These are phyloP conservation scores for Petunia hybrid DNA, from an alignment of 305 asterid genomes.

Conservation along the genomic window DNA sequence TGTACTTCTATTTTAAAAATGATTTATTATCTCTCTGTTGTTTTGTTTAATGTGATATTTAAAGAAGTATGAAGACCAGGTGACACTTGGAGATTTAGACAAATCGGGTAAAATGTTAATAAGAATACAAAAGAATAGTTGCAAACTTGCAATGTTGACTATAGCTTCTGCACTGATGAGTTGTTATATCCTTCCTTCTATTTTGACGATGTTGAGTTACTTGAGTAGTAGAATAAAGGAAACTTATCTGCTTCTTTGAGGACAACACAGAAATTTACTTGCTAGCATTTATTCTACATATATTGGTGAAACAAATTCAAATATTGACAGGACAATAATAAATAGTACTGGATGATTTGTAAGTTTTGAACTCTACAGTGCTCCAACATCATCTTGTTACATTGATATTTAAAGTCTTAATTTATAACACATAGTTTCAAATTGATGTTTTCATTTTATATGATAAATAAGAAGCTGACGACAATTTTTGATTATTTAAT, in stretches of 20 bases:
- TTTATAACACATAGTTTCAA: not conserved
- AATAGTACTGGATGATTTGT: not conserved
- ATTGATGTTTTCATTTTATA: not conserved
- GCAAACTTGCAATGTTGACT: conserved; percentile 1
- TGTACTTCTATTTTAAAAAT: not conserved
- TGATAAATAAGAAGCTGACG: not conserved
- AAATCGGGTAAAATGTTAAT: conserved; percentile 29
- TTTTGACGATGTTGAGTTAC: not conserved
- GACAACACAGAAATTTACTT: not conserved
- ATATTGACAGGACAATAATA: not conserved
- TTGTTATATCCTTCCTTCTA: not conserved
- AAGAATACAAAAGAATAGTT: conserved; percentile 14
- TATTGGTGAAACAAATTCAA: not conserved
- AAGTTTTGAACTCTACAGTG: not conserved
- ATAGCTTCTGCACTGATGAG: not conserved
- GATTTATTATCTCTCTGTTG: not conserved
- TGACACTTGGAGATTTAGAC: conserved; percentile 30
- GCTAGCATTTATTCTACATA: not conserved
- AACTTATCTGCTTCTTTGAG: not conserved
- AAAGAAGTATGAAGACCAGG: conserved; percentile 29
- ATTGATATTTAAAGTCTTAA: not conserved
- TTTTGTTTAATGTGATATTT: not conserved
- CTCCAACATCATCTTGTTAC: not conserved
- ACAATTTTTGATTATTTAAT: not conserved
- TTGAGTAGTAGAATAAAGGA: not conserved